Percentiles rank a stretch among this genome's conserved stretches.
These are phyloP conservation scores for Cyclotella choctawhatcheeana DNA, from an alignment of 108 stramenopile species.

Conservation along the genomic window DNA sequence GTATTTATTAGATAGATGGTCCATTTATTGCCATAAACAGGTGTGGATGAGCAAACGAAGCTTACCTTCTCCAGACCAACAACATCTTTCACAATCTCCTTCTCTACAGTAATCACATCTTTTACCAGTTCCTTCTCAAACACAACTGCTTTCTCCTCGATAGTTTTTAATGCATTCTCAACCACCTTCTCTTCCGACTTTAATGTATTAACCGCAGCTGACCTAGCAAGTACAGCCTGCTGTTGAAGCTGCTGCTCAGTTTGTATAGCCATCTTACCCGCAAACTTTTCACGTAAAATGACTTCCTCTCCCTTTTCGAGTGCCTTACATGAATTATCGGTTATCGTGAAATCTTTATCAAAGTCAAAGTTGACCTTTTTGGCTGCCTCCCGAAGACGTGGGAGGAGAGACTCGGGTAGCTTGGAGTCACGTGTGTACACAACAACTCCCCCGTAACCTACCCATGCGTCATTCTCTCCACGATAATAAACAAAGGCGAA, in stretches of 20 bases:
- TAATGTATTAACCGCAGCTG: conserved; percentile 74
- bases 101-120: conserved; percentile 33
- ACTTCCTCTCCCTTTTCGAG: conserved; percentile 58
- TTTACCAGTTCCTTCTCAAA: conserved; percentile 75
- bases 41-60: conserved; percentile 36
- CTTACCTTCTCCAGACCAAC: conserved; percentile 33
- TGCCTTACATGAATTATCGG: conserved; percentile 80
- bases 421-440: conserved; percentile 90
- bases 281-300: conserved; percentile 77
- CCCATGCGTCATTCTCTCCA: conserved; percentile 96
- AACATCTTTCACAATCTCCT: conserved; percentile 39
- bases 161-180: conserved; percentile 45
- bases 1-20: too few relatives aligned
- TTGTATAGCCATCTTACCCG: conserved; percentile 79
- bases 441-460: conserved; percentile 95
- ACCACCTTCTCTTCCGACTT: conserved; percentile 80
- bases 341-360: conserved; percentile 79
- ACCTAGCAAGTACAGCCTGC: conserved; percentile 72
- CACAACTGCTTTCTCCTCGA: conserved; percentile 61
- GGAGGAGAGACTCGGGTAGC: conserved; percentile 82
- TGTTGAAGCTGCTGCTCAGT: conserved; percentile 84
- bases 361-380: conserved; percentile 87
- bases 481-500: conserved; percentile 97
- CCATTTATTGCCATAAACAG: too few relatives aligned
- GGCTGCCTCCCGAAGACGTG: conserved; percentile 79